phyloP scores from a whole-genome alignment of 2,329 filamentous ascomycete genomes.

The Thelonectria discophora region DNA sequence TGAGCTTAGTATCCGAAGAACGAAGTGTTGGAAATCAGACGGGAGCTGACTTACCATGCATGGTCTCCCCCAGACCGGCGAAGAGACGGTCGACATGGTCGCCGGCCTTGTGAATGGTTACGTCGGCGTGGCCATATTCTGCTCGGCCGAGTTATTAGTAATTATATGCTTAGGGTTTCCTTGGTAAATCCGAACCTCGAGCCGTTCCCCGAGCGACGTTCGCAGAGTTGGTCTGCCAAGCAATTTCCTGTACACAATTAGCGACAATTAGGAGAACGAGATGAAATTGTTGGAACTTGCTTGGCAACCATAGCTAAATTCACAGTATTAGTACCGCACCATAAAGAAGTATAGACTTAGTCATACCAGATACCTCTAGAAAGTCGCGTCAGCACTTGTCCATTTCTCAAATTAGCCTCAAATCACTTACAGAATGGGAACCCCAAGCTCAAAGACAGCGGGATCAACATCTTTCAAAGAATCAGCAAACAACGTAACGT shows the following conservation, averaged over 20 bases:
- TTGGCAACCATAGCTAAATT: constrained; percentile 65
- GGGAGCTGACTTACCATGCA: constrained; percentile 54
- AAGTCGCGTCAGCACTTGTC: constrained; percentile 25
- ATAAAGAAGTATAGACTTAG: constrained; percentile 5
- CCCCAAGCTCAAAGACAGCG: constrained; percentile 58
- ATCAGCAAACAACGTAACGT: constrained; percentile 26
- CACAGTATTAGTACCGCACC: constrained; percentile 21
- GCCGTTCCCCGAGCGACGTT: constrained; percentile 63
- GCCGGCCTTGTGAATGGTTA: constrained; percentile 67
- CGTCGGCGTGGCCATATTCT: constrained; percentile 72
- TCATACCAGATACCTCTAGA: constrained; percentile 42
- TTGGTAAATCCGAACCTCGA: constrained; percentile 44
- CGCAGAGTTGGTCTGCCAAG: constrained; percentile 69
- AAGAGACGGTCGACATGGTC: constrained; percentile 82
- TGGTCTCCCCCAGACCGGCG: constrained; percentile 73
- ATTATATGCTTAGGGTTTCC: background rate
- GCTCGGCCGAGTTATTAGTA: constrained; percentile 4
- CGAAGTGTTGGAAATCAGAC: constrained; percentile 8
- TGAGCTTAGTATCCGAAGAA: background rate
- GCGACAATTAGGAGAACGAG: background rate
- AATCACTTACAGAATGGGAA: constrained; percentile 40
- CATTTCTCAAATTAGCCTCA: background rate
- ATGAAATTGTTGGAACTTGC: background rate
- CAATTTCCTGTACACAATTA: constrained; percentile 61
- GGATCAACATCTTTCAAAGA: constrained; percentile 33